A percentile compares a stretch with the other conserved stretches of the same genome.
Evolutionary conservation across 2,329 filamentous ascomycete species (phyloP).

Genomic region (Pestalotiopsis sp.): DNA sequence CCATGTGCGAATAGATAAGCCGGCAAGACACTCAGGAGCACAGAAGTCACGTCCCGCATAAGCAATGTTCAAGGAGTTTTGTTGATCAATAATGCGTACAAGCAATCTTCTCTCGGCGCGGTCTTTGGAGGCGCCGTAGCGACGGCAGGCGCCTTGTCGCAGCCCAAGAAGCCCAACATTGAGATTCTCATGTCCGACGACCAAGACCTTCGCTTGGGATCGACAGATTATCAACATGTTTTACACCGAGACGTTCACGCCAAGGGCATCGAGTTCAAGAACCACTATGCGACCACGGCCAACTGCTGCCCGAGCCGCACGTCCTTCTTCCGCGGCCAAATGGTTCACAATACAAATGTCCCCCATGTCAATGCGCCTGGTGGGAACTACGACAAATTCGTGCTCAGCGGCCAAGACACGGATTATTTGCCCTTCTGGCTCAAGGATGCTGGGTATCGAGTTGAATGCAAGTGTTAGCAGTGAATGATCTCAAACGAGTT

Average conservation of each 20-base stretch:
- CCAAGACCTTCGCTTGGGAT: constrained; percentile 22
- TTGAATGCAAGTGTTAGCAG: constrained; percentile 8
- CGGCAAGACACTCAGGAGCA: not conserved
- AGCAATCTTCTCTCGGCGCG: not conserved
- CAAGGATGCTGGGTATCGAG: constrained; percentile 15
- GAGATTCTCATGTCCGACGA: constrained; percentile 28
- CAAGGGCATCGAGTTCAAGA: constrained; percentile 24
- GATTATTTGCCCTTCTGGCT: constrained; percentile 19
- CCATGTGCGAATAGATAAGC: not conserved
- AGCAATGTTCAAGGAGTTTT: not conserved
- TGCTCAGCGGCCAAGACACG: constrained; percentile 9
- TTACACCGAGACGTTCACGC: constrained; percentile 20
- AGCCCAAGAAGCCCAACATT: constrained; percentile 18
- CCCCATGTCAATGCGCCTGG: constrained; percentile 16
- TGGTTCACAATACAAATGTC: constrained; percentile 28
- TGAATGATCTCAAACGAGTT: too few species aligned
- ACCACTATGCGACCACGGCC: constrained; percentile 30
- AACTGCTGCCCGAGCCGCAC: constrained; percentile 27
- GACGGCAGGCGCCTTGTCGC: not conserved
- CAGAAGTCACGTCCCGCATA: not conserved
- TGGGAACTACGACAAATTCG: constrained; percentile 19
- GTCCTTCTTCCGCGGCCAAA: constrained; percentile 23
- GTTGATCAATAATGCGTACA: not conserved
- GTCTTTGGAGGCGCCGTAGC: not conserved
- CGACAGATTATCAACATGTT: constrained; percentile 14